Evolutionary conservation across 208 protist species (phyloP), one percentile per base, ranked within the genome.

Genomic region (Crithidia expoeki): DNA sequence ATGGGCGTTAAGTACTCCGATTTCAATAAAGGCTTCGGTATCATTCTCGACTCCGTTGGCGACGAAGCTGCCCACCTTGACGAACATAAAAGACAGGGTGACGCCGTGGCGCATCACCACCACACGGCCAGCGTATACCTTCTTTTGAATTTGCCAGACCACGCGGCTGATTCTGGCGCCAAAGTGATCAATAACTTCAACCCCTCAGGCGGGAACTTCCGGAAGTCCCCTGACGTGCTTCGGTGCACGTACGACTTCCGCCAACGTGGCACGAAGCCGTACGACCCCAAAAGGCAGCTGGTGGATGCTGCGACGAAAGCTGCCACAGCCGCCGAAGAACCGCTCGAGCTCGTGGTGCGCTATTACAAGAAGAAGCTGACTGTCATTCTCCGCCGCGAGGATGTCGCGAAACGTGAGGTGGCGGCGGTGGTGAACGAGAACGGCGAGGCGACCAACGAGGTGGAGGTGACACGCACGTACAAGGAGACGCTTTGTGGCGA

Each of bases 1-100:
- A 87, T 94, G 75, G 85, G 85, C 11, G 81, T 94, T 6, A 91
- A 91, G 74, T 87, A 87, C 69, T 90, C 85, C 1, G 88, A 94
- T 47, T 90, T 94, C 73, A 69, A 76, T 19, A 84, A 79, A 17
- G 85, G 85, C 33, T 92, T 92, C 60, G 88, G 76, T n/a, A 17
- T 92, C 25, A 57, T 94, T 30, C 74, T 91, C 12, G 85, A 94
- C 74, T 91, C 88, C 33, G 82, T 90, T 4, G 85, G 88, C 6
- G 78, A 89, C 46, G 71, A 82, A 42, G 75, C 76, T 14, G 63
- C 46, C 1, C 67, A 84, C 68, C 53, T 81, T 17, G 50, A 63
- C 25, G 57, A 68, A 40, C 72, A 78, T 56, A 70, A 79, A 46
- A 57, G 60, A 16, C 47, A 65, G 32, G 72, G 75, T 23, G 65